Conservation (phyloP, 768 basidiomycete species). For the Phanerochaete sordida region DNA sequence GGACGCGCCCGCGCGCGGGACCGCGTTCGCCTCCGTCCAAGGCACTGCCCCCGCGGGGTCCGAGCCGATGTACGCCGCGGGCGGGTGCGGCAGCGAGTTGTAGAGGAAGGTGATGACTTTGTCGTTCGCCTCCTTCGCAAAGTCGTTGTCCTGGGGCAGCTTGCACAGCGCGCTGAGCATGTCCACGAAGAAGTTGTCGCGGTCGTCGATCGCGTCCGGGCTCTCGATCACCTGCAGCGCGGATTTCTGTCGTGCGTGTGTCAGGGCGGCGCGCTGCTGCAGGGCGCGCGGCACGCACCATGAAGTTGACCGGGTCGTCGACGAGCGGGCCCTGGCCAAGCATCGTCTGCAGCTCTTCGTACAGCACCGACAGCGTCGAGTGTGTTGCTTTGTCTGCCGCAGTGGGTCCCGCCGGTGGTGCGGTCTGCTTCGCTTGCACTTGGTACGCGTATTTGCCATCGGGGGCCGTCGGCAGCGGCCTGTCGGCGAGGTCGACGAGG, state of each 20-base stretch:
- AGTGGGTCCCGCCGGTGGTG: conserved; percentile 4
- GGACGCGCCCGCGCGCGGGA: neutral
- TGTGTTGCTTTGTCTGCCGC: conserved; percentile 28
- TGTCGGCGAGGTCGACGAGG: conserved; percentile 31
- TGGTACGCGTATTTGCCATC: conserved; percentile 46
- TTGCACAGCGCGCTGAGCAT: conserved; percentile 14
- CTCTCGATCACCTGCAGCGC: conserved; percentile 11
- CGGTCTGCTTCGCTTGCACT: conserved; percentile 17
- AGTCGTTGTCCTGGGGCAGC: conserved; percentile 5
- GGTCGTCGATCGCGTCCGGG: conserved; percentile 38
- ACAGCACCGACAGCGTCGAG: conserved; percentile 31
- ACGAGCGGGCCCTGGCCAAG: conserved; percentile 14
- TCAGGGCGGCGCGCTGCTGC: neutral
- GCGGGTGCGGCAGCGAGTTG: conserved; percentile 31
- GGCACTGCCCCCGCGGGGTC: conserved; percentile 4
- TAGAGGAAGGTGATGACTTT: conserved; percentile 21
- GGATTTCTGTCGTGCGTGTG: neutral
- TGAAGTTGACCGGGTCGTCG: conserved; percentile 10
- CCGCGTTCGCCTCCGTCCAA: neutral
- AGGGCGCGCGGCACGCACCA: conserved; percentile 6
- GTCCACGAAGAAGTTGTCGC: conserved; percentile 27
- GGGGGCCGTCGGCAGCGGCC: conserved; percentile 36
- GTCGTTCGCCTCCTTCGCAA: conserved; percentile 12
- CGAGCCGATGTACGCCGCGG: conserved; percentile 19
- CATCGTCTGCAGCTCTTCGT: conserved; percentile 11